phyloP scores from a whole-genome alignment of 2,329 filamentous ascomycete species.

The Neodidymelliopsis sp. region DNA sequence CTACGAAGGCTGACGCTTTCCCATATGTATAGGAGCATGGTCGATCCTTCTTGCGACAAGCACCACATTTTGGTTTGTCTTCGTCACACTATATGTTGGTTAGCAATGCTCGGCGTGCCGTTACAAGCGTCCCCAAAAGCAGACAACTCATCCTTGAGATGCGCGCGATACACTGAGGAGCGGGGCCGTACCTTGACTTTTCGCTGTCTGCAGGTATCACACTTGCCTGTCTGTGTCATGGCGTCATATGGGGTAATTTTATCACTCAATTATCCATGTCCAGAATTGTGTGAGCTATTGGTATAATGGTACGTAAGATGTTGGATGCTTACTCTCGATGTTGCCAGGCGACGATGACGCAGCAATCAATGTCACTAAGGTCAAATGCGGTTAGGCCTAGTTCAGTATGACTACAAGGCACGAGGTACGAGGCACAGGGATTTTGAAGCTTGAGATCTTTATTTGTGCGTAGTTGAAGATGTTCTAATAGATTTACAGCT shows the following conservation, averaged over 20 bases:
- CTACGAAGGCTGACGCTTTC: slow-evolving; percentile 34
- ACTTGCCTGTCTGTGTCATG: slow-evolving; percentile 45
- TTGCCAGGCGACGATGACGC: background rate
- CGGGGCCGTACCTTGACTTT: slow-evolving; percentile 39
- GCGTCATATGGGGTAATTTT: background rate
- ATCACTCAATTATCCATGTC: background rate
- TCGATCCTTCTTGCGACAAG: slow-evolving; percentile 39
- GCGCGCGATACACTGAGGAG: background rate
- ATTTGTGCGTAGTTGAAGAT: too few relatives aligned
- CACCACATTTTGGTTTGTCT: slow-evolving; percentile 36
- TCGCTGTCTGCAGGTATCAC: slow-evolving; percentile 39
- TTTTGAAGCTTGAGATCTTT: too few relatives aligned
- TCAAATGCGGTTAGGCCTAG: slow-evolving; percentile 1
- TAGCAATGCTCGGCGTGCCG: background rate
- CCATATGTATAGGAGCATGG: slow-evolving; percentile 39
- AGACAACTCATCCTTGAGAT: background rate
- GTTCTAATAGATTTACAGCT: too few relatives aligned
- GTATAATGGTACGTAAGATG: background rate
- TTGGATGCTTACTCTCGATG: background rate
- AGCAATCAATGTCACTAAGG: background rate
- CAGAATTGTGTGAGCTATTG: background rate
- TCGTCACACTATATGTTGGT: slow-evolving; percentile 36
- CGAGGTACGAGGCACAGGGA: too few relatives aligned
- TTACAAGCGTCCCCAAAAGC: background rate
- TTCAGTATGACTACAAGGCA: too few relatives aligned